phyloP scores from a whole-genome alignment of 345 rosid species.

The Streptanthus diversifolius region DNA sequence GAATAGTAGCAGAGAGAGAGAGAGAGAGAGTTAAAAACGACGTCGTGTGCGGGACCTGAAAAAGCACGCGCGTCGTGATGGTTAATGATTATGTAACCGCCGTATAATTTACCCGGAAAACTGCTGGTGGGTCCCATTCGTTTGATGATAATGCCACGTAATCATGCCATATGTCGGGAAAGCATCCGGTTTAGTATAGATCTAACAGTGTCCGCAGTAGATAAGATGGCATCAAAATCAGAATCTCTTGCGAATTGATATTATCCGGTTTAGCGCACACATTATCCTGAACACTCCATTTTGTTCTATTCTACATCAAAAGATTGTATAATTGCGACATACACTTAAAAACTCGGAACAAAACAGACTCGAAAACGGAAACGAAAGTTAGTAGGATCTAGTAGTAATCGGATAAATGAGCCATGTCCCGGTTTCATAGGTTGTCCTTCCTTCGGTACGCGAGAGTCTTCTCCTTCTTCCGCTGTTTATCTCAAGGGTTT shows the following conservation, averaged over 20 bases:
- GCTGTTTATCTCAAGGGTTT: slow-evolving; percentile 51
- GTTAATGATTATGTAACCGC: slow-evolving; percentile 16
- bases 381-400: neutral
- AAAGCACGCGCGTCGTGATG: slow-evolving; percentile 28
- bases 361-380: neutral
- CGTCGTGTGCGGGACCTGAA: neutral
- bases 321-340: neutral
- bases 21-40: neutral
- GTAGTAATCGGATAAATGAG: neutral
- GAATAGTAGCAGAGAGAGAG: neutral
- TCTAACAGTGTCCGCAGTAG: neutral
- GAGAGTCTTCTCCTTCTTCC: neutral
- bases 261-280: slow-evolving; percentile 11
- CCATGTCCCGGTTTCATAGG: neutral
- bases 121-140: neutral
- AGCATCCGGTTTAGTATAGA: neutral
- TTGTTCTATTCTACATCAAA: slow-evolving; percentile 14
- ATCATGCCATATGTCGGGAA: neutral
- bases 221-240: neutral
- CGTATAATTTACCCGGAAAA: neutral
- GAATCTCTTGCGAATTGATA: neutral
- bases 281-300: neutral
- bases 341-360: neutral
- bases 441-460: too few relatives aligned
- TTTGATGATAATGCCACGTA: slow-evolving; percentile 1